Percentiles rank a stretch among this genome's conserved stretches.
These are phyloP conservation scores for Aciculosporium take DNA, from an alignment of 2,329 filamentous ascomycete species.

Conservation along the genomic window DNA sequence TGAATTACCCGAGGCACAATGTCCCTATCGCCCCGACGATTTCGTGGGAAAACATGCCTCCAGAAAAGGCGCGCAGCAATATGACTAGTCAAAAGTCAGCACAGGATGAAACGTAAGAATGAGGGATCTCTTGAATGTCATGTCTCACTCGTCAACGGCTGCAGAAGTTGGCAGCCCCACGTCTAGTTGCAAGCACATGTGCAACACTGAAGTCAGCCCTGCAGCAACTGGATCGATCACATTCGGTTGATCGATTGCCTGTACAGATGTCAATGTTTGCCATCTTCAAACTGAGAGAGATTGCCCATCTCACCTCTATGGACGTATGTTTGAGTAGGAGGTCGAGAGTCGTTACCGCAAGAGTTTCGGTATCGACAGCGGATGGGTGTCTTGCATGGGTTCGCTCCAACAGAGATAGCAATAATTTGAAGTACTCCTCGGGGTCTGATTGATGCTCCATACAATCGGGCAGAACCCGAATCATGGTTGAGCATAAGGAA, in stretches of 20 bases:
- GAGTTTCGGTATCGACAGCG: slow-evolving; percentile 15
- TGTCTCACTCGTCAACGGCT: slow-evolving; percentile 14
- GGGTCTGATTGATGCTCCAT: slow-evolving; percentile 21
- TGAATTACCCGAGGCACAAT: slow-evolving; percentile 31
- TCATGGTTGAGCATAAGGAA: slow-evolving; percentile 20
- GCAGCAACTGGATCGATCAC: slow-evolving; percentile 16
- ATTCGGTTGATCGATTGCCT: slow-evolving; percentile 16
- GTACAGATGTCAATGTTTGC: too few species aligned
- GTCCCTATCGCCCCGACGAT: slow-evolving; percentile 3
- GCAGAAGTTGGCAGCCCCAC: slow-evolving; percentile 11
- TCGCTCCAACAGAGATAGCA: slow-evolving; percentile 9
- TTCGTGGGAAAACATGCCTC: slow-evolving; percentile 48
- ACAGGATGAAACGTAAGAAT: neutral
- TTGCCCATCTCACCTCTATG: slow-evolving; percentile 21
- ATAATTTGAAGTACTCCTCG: slow-evolving; percentile 31
- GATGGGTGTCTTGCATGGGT: slow-evolving; percentile 9
- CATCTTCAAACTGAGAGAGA: too few species aligned
- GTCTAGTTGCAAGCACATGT: slow-evolving; percentile 18
- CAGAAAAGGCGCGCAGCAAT: slow-evolving; percentile 37
- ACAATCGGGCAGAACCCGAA: slow-evolving; percentile 21
- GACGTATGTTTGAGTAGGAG: slow-evolving; percentile 25
- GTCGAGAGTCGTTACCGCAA: slow-evolving; percentile 18
- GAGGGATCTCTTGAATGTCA: neutral
- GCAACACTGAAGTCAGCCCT: slow-evolving; percentile 17
- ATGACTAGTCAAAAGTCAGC: slow-evolving; percentile 11